Base-by-base conservation (phyloP, 139 green algal genomes). In the Picochlorum sp. region DNA sequence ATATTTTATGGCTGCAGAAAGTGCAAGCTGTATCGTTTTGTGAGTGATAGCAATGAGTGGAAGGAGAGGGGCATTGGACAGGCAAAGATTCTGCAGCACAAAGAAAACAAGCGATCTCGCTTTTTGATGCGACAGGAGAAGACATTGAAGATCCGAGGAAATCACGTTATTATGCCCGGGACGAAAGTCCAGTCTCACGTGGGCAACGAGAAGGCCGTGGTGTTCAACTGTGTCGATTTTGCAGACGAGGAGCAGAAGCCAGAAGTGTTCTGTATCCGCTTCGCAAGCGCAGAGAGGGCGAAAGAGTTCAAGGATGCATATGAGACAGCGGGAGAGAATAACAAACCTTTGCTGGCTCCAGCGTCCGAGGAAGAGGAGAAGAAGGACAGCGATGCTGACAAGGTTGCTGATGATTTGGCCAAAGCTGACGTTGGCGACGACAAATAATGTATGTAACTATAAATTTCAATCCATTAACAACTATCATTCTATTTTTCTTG, bases 71-170 rank as follows among this genome's bases (percentile, higher is more conserved):
- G 94, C 4, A 70, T 97, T 11, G 94, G 94, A 14, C 71, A 84
- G 44, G 70, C 82, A 8, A 94, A 91, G 74, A 73, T 99, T 51
- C 77, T 99, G 67, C 67, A 96, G 80, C 82, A 97, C 83, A 96
- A 97, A 73, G 82, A 87, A 54, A 95, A 83, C 65, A 70, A 90
- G 66, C 91, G 92, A 65, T 86, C 93, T 31, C 83, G 94, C 16
- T 76, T 99, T 57, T 75, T 99, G 6, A 97, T 98, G 88, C 81
- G 94, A 8, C 84, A 95, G 69, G 90, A 98, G 54, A 96, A 97
- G 82, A 97, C 90, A n/a, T 77, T 98, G 2, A 99, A 99, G 82
- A 95, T 99, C 55, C 83, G 94, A 16, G 87, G 85, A 15, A 99
- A 99, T 82, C 88, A 95, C 69, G 82, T 96, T 61, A 87, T 98